These are phyloP conservation scores for Moesziomyces sp. DNA, from an alignment of 1,284 basidiomycete species.

Conservation along the genomic window DNA sequence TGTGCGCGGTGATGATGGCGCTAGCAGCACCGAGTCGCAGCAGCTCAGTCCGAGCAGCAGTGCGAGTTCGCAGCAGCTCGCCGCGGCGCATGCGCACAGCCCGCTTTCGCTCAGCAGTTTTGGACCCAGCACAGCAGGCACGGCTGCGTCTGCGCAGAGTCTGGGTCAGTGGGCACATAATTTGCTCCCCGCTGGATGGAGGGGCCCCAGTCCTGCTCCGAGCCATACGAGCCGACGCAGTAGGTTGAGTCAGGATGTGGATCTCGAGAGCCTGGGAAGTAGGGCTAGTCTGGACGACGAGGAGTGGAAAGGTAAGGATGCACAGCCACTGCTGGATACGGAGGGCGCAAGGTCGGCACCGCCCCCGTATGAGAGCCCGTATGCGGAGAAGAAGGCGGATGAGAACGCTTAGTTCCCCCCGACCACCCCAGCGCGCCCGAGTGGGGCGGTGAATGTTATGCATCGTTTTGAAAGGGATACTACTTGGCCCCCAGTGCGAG, in stretches of 20 bases:
- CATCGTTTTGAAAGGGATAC: too few species aligned
- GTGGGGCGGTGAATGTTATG: too few species aligned
- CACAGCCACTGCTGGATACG: conserved; percentile 42
- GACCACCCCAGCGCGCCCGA: too few species aligned
- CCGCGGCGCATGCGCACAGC: conserved; percentile 4
- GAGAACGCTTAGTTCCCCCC: neutral
- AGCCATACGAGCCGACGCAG: conserved; percentile 19
- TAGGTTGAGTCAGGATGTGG: conserved; percentile 35
- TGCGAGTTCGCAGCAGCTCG: conserved; percentile 5
- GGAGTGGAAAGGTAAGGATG: neutral
- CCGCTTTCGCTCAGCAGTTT: conserved; percentile 7
- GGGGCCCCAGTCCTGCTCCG: conserved; percentile 29
- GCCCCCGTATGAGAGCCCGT: neutral
- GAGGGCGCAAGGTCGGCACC: neutral
- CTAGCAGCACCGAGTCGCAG: conserved; percentile 5
- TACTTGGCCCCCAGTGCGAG: too few species aligned
- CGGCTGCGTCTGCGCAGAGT: neutral
- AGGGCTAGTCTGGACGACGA: conserved; percentile 13
- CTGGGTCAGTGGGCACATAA: conserved; percentile 31
- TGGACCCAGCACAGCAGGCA: neutral
- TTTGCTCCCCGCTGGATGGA: conserved; percentile 25
- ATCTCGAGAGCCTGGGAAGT: conserved; percentile 23
- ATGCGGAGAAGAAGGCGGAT: conserved; percentile 1
- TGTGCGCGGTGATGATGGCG: conserved; percentile 39
- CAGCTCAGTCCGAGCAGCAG: neutral